phyloP scores from a whole-genome alignment of 2,329 filamentous ascomycete genomes.

The Aspergillus niger region DNA sequence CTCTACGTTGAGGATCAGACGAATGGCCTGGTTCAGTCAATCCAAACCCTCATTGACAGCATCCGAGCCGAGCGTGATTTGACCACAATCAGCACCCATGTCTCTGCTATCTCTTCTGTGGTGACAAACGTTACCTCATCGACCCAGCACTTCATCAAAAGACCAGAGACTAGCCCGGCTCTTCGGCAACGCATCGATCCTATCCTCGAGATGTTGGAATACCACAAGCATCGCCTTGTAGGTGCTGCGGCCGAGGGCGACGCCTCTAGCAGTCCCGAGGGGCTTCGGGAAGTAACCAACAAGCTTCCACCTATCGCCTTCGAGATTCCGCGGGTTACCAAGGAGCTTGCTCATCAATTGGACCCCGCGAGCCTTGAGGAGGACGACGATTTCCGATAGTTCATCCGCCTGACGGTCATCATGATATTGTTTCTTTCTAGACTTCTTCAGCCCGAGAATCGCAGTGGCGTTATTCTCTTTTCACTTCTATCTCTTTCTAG shows the following conservation, averaged over 20 bases:
- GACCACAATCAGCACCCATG: conserved; percentile 67
- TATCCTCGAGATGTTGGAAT: conserved; percentile 52
- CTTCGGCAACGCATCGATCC: conserved; percentile 51
- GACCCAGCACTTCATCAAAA: conserved; percentile 59
- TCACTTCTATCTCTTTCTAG: conserved; percentile 9
- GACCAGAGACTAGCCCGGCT: conserved; percentile 50
- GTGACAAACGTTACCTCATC: conserved; percentile 70
- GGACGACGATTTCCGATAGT: conserved; percentile 45
- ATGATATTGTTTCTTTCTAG: conserved; percentile 6
- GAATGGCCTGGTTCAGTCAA: conserved; percentile 73
- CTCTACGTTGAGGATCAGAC: conserved; percentile 83
- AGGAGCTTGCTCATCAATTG: conserved; percentile 64
- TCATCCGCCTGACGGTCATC: neutral
- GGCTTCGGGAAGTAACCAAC: conserved; percentile 62
- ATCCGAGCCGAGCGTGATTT: conserved; percentile 68
- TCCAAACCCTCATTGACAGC: conserved; percentile 75
- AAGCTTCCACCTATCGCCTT: conserved; percentile 82
- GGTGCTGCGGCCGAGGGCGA: conserved; percentile 64
- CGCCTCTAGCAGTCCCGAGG: conserved; percentile 57
- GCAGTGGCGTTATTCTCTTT: neutral
- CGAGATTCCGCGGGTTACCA: conserved; percentile 78
- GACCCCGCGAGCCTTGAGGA: conserved; percentile 43
- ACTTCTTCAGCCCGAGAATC: neutral
- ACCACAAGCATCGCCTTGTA: conserved; percentile 66
- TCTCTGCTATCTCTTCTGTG: conserved; percentile 68